A percentile compares a stretch with the other conserved stretches of the same genome.
phyloP scores from a whole-genome alignment of 257 asterid genomes.

The Sherardia arvensis region DNA sequence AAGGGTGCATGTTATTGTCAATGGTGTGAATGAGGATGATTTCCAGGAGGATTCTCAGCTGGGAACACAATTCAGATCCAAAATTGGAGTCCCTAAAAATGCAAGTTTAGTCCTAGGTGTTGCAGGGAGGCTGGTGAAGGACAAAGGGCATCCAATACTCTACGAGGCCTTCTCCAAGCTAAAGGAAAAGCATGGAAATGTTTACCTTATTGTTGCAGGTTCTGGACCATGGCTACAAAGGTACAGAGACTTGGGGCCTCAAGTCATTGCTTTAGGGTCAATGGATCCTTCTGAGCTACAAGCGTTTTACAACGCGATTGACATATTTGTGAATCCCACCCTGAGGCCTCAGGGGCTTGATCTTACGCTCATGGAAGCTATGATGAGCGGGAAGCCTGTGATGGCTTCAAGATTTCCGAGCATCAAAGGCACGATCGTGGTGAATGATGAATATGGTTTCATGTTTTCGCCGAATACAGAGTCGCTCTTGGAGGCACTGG shows the following conservation, averaged over 20 bases:
- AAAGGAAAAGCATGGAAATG: slow-evolving; percentile 29
- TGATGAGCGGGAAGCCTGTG: slow-evolving; percentile 89
- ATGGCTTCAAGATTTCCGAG: slow-evolving; percentile 95
- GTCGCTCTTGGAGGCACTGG: slow-evolving; percentile 57
- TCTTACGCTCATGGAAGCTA: slow-evolving; percentile 83
- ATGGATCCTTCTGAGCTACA: slow-evolving; percentile 50
- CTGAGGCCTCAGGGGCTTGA: slow-evolving; percentile 97
- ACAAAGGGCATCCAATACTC: slow-evolving; percentile 82
- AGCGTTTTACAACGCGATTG: slow-evolving; percentile 67
- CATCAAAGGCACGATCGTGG: slow-evolving; percentile 74
- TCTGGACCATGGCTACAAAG: slow-evolving; percentile 82
- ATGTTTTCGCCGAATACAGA: slow-evolving; percentile 79
- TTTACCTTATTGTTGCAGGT: slow-evolving; percentile 78
- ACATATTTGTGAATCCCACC: slow-evolving; percentile 76
- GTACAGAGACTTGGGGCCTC: slow-evolving; percentile 59
- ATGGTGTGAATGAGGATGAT: slow-evolving; percentile 72
- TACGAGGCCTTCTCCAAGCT: slow-evolving; percentile 66
- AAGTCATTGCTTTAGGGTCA: slow-evolving; percentile 62
- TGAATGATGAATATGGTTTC: slow-evolving; percentile 64
- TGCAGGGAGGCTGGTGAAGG: slow-evolving; percentile 84
- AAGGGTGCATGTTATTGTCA: slow-evolving; percentile 77
- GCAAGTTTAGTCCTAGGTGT: slow-evolving; percentile 73
- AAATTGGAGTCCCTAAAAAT: slow-evolving; percentile 59
- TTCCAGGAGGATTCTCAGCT: slow-evolving; percentile 33
- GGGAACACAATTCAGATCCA: slow-evolving; percentile 41